phyloP scores from a whole-genome alignment of 129 eudicot genomes.

The Ambrosia trifida region DNA sequence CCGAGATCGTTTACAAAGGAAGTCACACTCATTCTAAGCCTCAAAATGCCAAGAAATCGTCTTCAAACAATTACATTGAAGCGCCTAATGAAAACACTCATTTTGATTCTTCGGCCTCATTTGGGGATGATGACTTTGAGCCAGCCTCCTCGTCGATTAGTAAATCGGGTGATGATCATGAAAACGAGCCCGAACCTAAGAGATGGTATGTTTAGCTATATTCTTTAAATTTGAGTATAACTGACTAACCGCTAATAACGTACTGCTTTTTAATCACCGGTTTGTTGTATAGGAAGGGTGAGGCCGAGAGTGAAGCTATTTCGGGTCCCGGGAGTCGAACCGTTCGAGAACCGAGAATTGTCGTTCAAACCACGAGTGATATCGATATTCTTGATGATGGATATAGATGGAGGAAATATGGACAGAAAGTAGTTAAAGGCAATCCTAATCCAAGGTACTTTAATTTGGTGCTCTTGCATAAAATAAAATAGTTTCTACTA shows the following conservation, averaged over 20 bases:
- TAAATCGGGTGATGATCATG: constrained; percentile 73
- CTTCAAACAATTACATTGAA: constrained; percentile 50
- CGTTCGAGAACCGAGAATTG: constrained; percentile 83
- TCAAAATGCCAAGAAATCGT: constrained; percentile 70
- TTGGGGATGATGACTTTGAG: constrained; percentile 82
- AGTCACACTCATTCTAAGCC: constrained; percentile 91
- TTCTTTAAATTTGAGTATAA: constrained; percentile 5
- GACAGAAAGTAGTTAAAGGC: constrained; percentile 96
- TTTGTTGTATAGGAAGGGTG: constrained; percentile 77
- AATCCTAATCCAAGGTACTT: constrained; percentile 90
- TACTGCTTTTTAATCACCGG: not conserved
- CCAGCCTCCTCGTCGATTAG: constrained; percentile 73
- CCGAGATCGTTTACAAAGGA: constrained; percentile 95
- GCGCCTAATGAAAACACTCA: constrained; percentile 41
- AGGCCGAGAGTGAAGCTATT: constrained; percentile 71
- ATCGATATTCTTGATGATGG: constrained; percentile 97
- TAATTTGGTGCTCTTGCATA: not conserved
- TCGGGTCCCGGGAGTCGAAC: constrained; percentile 79
- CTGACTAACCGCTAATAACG: not conserved
- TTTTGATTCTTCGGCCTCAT: constrained; percentile 65
- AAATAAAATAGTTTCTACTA: not conserved
- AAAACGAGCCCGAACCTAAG: constrained; percentile 80
- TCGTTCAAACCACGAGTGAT: constrained; percentile 94
- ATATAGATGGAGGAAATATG: constrained; percentile 96
- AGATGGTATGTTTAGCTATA: constrained; percentile 58